Evolutionary conservation across 2,329 filamentous ascomycete species (phyloP).

Genomic region (Penicillium sp.): DNA sequence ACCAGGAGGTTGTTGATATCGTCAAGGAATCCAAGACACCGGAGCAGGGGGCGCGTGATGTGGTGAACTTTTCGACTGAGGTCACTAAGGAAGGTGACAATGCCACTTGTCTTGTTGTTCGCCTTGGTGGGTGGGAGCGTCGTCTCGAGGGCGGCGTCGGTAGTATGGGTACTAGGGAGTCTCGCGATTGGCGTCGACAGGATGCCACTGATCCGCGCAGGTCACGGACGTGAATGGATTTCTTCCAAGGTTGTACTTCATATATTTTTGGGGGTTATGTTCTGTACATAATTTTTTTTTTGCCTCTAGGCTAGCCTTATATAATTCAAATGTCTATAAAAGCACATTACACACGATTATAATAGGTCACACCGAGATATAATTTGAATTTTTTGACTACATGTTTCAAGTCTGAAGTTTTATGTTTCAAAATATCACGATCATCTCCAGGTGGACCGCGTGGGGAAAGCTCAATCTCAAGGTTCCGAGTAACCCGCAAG

Average conservation of each 20-base stretch:
- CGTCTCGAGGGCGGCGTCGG: conserved; percentile 76
- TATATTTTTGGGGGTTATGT: not conserved
- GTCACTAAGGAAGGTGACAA: conserved; percentile 67
- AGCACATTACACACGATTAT: not conserved
- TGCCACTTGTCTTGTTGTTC: conserved; percentile 62
- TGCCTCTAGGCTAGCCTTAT: conserved; percentile 10
- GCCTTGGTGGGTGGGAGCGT: conserved; percentile 65
- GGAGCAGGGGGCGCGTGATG: conserved; percentile 74
- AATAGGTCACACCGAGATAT: not conserved
- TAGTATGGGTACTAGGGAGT: conserved; percentile 87
- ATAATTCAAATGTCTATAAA: conserved; percentile 13
- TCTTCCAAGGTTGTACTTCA: not conserved
- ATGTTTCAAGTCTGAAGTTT: not conserved
- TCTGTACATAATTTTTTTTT: conserved; percentile 27
- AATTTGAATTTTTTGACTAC: not conserved
- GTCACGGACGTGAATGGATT: conserved; percentile 51
- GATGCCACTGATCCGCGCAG: conserved; percentile 81
- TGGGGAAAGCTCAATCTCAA: conserved; percentile 22
- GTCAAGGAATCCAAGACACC: conserved; percentile 92
- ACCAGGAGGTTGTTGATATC: conserved; percentile 95
- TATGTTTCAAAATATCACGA: not conserved
- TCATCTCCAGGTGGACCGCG: conserved; percentile 13
- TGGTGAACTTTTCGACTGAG: conserved; percentile 87
- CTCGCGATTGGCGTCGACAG: conserved; percentile 75
- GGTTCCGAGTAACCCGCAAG: conserved; percentile 21